Percentiles rank a stretch among this genome's conserved stretches.
Conservation (phyloP, 352 stramenopile genomes). For the Elongisporangium undulatum region DNA sequence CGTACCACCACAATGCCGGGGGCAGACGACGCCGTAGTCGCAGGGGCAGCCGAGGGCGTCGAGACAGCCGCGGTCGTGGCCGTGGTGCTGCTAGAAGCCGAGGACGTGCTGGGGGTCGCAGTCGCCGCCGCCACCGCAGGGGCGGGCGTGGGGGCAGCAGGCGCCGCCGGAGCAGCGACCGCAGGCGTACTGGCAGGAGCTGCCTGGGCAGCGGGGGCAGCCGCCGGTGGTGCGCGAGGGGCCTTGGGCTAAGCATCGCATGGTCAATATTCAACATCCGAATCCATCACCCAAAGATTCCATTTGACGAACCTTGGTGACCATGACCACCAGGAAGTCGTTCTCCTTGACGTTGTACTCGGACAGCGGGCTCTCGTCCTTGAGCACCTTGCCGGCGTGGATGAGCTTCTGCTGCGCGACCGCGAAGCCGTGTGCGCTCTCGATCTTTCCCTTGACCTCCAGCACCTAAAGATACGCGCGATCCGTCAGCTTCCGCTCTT, state of each 20-base stretch:
- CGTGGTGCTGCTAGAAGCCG: conserved; percentile 63
- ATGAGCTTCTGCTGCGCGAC: conserved; percentile 83
- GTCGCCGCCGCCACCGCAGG: conserved; percentile 18
- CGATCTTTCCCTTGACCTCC: conserved; percentile 78
- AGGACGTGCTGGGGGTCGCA: conserved; percentile 53
- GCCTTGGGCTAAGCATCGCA: conserved; percentile 48
- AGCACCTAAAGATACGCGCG: conserved; percentile 37
- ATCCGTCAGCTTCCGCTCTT: conserved; percentile 1
- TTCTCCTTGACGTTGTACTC: conserved; percentile 88
- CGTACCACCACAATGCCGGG: conserved; percentile 19
- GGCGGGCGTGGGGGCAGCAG: conserved; percentile 17
- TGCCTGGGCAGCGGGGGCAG: conserved; percentile 22
- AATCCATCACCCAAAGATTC: background rate
- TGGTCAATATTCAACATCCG: background rate
- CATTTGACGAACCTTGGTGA: conserved; percentile 63
- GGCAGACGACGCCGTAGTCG: conserved; percentile 21
- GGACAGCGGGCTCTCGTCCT: conserved; percentile 72
- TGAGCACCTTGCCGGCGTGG: conserved; percentile 85
- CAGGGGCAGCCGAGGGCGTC: conserved; percentile 55
- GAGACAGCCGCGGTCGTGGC: conserved; percentile 54
- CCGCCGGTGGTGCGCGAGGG: conserved; percentile 29
- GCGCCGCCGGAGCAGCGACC: conserved; percentile 17
- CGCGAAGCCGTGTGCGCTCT: conserved; percentile 64
- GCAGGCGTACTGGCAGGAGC: conserved; percentile 17
- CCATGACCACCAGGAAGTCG: conserved; percentile 87